phyloP scores from a whole-genome alignment of 495 filamentous ascomycete species.

The Penicillium cinerascens region DNA sequence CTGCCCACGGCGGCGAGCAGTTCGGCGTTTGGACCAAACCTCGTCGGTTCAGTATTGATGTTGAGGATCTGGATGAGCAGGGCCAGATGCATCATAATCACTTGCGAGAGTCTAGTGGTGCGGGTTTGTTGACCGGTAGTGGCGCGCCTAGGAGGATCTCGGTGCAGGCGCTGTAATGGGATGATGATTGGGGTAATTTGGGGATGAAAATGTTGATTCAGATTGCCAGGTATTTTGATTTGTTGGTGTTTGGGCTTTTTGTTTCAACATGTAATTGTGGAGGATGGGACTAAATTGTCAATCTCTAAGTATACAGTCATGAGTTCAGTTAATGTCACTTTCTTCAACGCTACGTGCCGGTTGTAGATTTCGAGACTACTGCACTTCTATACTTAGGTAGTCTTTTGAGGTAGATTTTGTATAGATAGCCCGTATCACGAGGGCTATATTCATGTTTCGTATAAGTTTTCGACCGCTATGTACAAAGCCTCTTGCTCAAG shows the following conservation, averaged over 20 bases:
- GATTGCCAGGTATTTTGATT: neutral
- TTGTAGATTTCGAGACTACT: neutral
- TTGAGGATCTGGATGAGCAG: constrained; percentile 32
- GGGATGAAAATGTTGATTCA: neutral
- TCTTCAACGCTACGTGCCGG: neutral
- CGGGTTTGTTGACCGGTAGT: constrained; percentile 29
- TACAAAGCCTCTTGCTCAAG: neutral
- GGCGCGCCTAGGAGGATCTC: constrained; percentile 25
- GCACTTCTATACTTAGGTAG: too few relatives aligned
- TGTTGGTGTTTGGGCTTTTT: constrained; percentile 4
- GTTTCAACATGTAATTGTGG: neutral
- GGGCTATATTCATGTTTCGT: neutral
- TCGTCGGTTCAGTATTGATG: constrained; percentile 39
- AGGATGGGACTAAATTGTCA: neutral
- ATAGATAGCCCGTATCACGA: neutral
- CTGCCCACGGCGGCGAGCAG: constrained; percentile 24
- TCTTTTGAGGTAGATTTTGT: too few relatives aligned
- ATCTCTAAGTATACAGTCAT: neutral
- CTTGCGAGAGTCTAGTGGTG: constrained; percentile 36
- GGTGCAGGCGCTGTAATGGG: constrained; percentile 22
- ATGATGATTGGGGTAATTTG: neutral
- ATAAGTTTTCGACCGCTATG: neutral
- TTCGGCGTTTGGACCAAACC: constrained; percentile 41
- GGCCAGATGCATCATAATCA: constrained; percentile 33
- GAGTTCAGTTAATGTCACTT: constrained; percentile 2